Base-by-base conservation (phyloP, 2,329 filamentous ascomycete genomes). In the Fusarium papillatum region DNA sequence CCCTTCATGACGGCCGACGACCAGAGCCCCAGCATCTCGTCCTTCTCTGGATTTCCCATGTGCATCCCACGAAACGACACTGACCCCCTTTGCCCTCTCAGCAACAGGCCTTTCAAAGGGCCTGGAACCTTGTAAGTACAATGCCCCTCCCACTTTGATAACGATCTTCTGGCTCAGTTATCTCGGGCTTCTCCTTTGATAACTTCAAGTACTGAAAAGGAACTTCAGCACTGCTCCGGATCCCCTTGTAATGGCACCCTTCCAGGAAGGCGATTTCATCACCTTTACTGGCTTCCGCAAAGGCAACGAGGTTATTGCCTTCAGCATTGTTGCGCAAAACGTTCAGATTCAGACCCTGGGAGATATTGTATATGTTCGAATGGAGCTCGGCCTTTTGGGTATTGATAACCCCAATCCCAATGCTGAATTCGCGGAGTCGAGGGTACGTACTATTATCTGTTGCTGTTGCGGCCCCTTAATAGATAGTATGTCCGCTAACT, bases 41-140 rank as follows among this genome's bases (percentile, higher is more conserved):
- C 86, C 2, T 89, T 88, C 78, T 86, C 85, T 16, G 88, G 88
- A 0, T 89, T 88, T 63, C 88, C 87, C 3, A 89, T 89, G 87
- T 89, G 87, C 68, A 85, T 89, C 22, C 87, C 86, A 0, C 82
- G 88, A 19, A 85, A 84, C 26, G 69, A 79, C 29, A 81, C 80
- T 2, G 84, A 85, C 34, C 80, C 83, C 1, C 73, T 83, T 2
- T 85, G 83, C 60, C 83, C 83, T 6, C 38, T 80, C 7, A 79
- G 76, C 29, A 84, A 85, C 65, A 77, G 84, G 2, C 83, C 83
- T 1, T 81, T 82, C 53, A 66, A 77, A 3, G 80, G 82, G 2
- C 80, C 81, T 8, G 82, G 82, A 16, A 82, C 80, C 19, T 84
- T 84, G 60, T 71, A 50, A n/a, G 65, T 68, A 38, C 4, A 60